Base-by-base conservation (phyloP, 257 asterid genomes). In the Cordia subcordata region DNA sequence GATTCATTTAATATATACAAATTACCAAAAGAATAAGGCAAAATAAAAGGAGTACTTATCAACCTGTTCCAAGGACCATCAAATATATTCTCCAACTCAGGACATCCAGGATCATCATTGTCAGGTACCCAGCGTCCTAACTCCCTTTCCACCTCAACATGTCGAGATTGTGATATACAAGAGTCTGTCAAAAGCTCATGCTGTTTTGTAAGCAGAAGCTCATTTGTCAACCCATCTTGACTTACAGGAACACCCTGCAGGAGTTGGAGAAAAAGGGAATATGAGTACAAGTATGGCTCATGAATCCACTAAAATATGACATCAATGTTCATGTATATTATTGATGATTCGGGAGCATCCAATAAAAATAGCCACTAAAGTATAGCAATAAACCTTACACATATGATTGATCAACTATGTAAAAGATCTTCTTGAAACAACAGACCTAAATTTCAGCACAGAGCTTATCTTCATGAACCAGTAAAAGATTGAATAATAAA, bases 41-140 rank as follows among this genome's bases (percentile, higher is more conserved):
- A 27, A 27, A 27, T 12, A 53, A 55, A 53, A 63, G 33, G 55
- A 39, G 40, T 19, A 60, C 64, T 44, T 32, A 55, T 59, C 42
- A 62, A 89, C 99, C 99, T 93, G 71, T 85, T 83, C 97, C 95
- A 75, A 67, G 76, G 86, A 61, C 72, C 80, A 59, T 93, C 94
- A 83, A 93, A 93, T 74, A 77, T 74, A 69, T 80, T 87, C 52
- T 93, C 97, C 77, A 85, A 58, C 42, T 87, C 99, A 27, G 85
- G 87, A 72, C 79, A 74, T 14, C 45, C 77, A 49, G 87, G 95
- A 71, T 81, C 94, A 67, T 59, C 75, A 55, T 83, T 94, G 55
- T 87, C 97, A 20, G 99, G 99, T 27, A 93, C 78, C 99, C 99
- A 93, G 62, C 78, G 94, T 74, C 68, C 92, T 84, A 93, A 67